Base-by-base conservation (phyloP, 2,329 filamentous ascomycete genomes). In the Botrytis porri region DNA sequence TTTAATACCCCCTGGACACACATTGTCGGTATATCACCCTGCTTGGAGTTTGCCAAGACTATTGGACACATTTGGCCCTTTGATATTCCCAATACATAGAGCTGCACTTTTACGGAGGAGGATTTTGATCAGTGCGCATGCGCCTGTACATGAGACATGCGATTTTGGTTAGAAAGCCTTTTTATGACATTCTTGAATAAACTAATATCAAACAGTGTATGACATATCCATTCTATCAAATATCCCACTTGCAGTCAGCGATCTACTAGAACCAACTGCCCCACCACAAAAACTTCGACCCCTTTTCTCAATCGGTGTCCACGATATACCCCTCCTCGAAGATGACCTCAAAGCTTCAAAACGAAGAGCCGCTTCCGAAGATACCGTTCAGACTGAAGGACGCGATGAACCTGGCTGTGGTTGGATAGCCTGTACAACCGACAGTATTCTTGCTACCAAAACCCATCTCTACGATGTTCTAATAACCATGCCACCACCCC, bases 351-450 rank as follows among this genome's bases (percentile, higher is more conserved):
- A 85, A 37, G 83, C 84, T 3, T 82, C 82, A 65, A 69, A 72
- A 48, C 84, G 83, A 79, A 81, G 75, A 74, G 80, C 76, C 72
- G 79, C 64, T 79, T 78, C 73, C 74, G 82, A 59, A 45, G 60
- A 63, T 32, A 71, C 61, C 73, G 69, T 78, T 75, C 60, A 81
- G 83, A 35, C 61, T 63, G 77, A 73, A 81, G 82, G 63, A 80
- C 80, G 60, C 80, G 86, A 85, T 37, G 86, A 88, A 60, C 80
- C 83, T 37, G 86, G 86, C 45, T 83, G 87, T 22, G 93, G 94
- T 57, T 99, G 95, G 94, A 91, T 97, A 74, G 96, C 95, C 20
- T 98, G 95, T 82, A 98, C 95, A 4, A 98, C 95, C 2, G 96
- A 99, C 83, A 95, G 93, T 79, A 96, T 99, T 73, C 87, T 99